phyloP scores from a whole-genome alignment of 2,329 filamentous ascomycete genomes.

The Exophiala calicioides region DNA sequence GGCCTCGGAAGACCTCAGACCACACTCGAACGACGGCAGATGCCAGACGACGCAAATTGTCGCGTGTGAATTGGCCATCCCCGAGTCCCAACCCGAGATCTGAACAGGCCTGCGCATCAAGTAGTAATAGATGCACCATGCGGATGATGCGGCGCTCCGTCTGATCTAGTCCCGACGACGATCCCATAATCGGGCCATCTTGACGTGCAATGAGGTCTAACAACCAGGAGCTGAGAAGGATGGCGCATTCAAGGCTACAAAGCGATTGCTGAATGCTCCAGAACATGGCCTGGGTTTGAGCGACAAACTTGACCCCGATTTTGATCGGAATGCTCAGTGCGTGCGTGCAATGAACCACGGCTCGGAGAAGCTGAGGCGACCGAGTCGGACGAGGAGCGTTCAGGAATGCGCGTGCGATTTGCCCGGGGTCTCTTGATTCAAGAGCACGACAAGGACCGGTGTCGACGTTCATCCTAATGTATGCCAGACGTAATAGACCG shows the following conservation, averaged over 20 bases:
- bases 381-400: too few relatives aligned
- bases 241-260: constrained; percentile 40
- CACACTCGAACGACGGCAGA: constrained; percentile 1
- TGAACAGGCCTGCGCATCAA: too few relatives aligned
- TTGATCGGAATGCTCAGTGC: constrained; percentile 60
- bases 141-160: constrained; percentile 6
- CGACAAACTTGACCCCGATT: constrained; percentile 41
- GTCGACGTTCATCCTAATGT: too few relatives aligned
- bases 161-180: neutral
- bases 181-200: neutral
- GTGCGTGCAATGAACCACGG: too few relatives aligned
- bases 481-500: too few relatives aligned
- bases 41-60: neutral
- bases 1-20: constrained; percentile 9
- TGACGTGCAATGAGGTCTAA: neutral
- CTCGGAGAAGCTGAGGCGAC: too few relatives aligned
- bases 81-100: too few relatives aligned
- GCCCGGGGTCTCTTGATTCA: too few relatives aligned
- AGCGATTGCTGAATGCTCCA: constrained; percentile 42
- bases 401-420: too few relatives aligned
- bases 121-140: too few relatives aligned
- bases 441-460: too few relatives aligned
- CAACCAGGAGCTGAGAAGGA: constrained; percentile 49
- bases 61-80: too few relatives aligned
- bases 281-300: constrained; percentile 40